Evolutionary conservation across 352 stramenopile genomes (phyloP), one percentile per base, ranked within the genome.

Genomic region (Phytophthora sansomeana): DNA sequence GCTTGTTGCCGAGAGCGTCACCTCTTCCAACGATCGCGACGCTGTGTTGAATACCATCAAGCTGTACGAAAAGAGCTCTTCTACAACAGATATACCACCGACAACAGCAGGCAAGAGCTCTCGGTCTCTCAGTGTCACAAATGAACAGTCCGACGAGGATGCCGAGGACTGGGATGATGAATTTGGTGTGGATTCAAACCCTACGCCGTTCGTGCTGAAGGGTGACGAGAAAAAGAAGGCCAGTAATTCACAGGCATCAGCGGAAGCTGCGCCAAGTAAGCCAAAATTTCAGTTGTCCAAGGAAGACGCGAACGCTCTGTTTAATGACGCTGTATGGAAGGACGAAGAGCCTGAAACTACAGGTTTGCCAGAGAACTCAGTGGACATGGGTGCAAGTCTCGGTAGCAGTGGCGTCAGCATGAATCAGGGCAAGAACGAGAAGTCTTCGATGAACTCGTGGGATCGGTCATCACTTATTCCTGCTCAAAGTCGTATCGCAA

Each of bases 11-110:
- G 80, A 92, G 47, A 89, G 78, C 43, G 87, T 95, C 19, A 91
- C 83, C 4, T 94, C 85, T n/a, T 77, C 71, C 3, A 77, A 91
- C 36, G 88, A 93, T 56, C 85, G 87, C 19, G 82, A 92, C 35
- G 85, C 85, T 14, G 75, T 96, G 48, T 69, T 96, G 16, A 95
- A 95, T 30, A 96, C 87, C 7, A 95, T 96, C 63, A 89, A 90
- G 56, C 26, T 95, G 35, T 96, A 95, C 69, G 86, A 87, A 39
- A 91, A 87, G 35, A 74, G 63, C 43, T 82, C 74, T 41, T 75
- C 74, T 52, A 72, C 50, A 35, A 69, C 58, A 54, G 71, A 81
- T 5, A 24, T 68, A 28, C 49, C 43, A 30, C 36, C 36, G n/a
- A 41, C 50, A 10, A 32, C 57, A 26, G 28, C 67, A 33, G 65